phyloP scores from a whole-genome alignment of 495 filamentous ascomycete genomes.

The Daldinia loculata region DNA sequence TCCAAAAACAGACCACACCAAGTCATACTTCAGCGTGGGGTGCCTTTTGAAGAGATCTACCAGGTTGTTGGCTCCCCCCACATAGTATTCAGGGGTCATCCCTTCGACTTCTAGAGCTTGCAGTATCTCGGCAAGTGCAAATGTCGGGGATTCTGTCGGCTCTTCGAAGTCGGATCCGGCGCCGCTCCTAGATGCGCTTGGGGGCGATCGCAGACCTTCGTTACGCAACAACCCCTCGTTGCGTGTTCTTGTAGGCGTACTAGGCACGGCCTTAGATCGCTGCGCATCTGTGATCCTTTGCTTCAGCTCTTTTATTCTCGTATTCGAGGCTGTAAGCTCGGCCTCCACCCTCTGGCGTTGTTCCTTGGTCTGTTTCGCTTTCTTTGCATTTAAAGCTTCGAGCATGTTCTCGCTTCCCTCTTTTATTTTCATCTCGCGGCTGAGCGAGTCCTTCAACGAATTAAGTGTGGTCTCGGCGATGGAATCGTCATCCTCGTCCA shows the following conservation, averaged over 20 bases:
- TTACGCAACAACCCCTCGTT: conserved; percentile 74
- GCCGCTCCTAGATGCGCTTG: conserved; percentile 63
- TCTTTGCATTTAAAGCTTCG: conserved; percentile 93
- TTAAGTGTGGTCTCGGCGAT: conserved; percentile 76
- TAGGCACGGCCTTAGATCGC: conserved; percentile 67
- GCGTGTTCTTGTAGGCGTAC: conserved; percentile 72
- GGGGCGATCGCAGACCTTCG: conserved; percentile 71
- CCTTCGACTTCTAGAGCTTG: conserved; percentile 86
- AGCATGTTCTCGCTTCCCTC: conserved; percentile 96
- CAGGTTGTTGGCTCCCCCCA: conserved; percentile 86
- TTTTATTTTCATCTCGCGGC: conserved; percentile 96
- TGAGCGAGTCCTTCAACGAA: conserved; percentile 79
- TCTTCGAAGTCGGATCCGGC: conserved; percentile 68
- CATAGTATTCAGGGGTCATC: conserved; percentile 93
- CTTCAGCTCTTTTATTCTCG: conserved; percentile 83
- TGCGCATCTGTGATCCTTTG: conserved; percentile 77
- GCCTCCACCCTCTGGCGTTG: conserved; percentile 87
- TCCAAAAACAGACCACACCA: conserved; percentile 94
- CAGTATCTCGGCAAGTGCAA: conserved; percentile 85
- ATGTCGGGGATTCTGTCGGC: conserved; percentile 87
- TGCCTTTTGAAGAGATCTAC: conserved; percentile 93
- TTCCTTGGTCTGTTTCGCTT: conserved; percentile 92
- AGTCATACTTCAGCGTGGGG: conserved; percentile 92
- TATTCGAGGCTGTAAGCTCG: conserved; percentile 90
- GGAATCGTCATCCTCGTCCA: conserved; percentile 69